These are phyloP conservation scores for Globisporangium radiosum DNA, from an alignment of 352 stramenopile genomes.

Conservation along the genomic window DNA sequence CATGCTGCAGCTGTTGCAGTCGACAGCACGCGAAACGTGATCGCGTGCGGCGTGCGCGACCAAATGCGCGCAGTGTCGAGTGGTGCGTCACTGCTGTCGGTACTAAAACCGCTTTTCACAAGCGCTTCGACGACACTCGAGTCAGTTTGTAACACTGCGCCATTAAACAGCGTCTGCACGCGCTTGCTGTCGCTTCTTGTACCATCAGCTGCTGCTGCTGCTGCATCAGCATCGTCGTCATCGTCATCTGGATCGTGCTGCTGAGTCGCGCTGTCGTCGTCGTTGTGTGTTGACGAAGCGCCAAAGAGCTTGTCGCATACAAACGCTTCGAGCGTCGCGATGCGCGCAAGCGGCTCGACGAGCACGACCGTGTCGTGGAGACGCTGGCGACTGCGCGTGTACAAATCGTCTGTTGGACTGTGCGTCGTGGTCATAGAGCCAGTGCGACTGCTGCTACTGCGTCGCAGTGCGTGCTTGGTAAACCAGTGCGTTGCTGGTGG, in stretches of 20 bases:
- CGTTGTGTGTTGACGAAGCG: constrained; percentile 22
- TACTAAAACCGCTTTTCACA: constrained; percentile 26
- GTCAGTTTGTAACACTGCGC: constrained; percentile 22
- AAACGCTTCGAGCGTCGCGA: constrained; percentile 78
- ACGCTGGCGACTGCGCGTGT: constrained; percentile 27
- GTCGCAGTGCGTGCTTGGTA: constrained; percentile 19
- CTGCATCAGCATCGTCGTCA: neutral
- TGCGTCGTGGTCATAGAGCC: neutral
- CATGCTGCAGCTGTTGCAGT: neutral
- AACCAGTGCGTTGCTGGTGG: constrained; percentile 17
- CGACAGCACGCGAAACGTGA: constrained; percentile 37
- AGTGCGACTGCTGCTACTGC: neutral
- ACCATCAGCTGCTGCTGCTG: constrained; percentile 3
- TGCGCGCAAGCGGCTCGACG: constrained; percentile 63
- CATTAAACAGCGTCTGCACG: constrained; percentile 39
- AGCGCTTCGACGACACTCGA: constrained; percentile 67
- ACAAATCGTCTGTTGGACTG: constrained; percentile 3
- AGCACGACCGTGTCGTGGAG: constrained; percentile 70
- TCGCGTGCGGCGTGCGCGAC: constrained; percentile 38
- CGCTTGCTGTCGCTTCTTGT: constrained; percentile 22
- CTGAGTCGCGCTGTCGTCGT: neutral
- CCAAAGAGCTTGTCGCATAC: constrained; percentile 62
- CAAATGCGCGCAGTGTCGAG: constrained; percentile 26
- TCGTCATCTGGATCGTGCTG: neutral
- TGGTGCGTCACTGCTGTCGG: neutral